Evolutionary conservation across 495 filamentous ascomycete species (phyloP).

Genomic region (Trichoderma erinaceum): DNA sequence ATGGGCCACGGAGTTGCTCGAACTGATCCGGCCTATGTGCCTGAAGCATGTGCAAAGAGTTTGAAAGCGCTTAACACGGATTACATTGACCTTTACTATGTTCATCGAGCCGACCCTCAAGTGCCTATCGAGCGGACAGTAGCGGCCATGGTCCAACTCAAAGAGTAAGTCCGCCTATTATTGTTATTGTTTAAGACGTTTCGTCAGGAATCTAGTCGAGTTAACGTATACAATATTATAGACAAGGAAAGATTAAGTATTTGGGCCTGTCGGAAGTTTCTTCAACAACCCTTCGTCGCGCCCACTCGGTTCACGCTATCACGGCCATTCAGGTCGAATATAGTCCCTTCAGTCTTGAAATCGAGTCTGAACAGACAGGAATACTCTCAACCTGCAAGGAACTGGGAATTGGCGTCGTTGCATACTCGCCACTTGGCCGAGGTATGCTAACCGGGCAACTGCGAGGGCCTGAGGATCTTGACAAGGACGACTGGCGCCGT

Average conservation of each 20-base stretch:
- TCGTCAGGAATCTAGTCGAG: background rate
- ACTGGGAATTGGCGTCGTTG: slow-evolving; percentile 41
- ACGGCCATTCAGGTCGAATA: slow-evolving; percentile 45
- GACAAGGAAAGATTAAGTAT: slow-evolving; percentile 44
- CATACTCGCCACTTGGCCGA: slow-evolving; percentile 44
- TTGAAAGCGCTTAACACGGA: slow-evolving; percentile 46
- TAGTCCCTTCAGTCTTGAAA: slow-evolving; percentile 38
- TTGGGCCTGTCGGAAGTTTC: slow-evolving; percentile 43
- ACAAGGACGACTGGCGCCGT: slow-evolving; percentile 35
- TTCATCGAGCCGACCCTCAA: slow-evolving; percentile 46
- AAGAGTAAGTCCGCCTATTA: slow-evolving; percentile 19
- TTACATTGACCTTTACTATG: slow-evolving; percentile 56
- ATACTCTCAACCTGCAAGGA: slow-evolving; percentile 39
- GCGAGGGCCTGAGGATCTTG: slow-evolving; percentile 31
- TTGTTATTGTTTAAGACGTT: too few species aligned
- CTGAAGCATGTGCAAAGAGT: slow-evolving; percentile 42
- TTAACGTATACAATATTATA: background rate
- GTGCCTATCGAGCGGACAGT: slow-evolving; percentile 62
- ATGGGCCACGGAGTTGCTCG: background rate
- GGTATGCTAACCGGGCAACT: slow-evolving; percentile 41
- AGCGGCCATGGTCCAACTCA: slow-evolving; percentile 39
- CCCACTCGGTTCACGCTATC: slow-evolving; percentile 31
- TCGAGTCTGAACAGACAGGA: slow-evolving; percentile 33
- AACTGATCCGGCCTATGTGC: slow-evolving; percentile 47
- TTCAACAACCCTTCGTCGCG: slow-evolving; percentile 34